Evolutionary conservation across 2,329 filamentous ascomycete genomes (phyloP).

Genomic region (Pseudogymnoascus sp.): DNA sequence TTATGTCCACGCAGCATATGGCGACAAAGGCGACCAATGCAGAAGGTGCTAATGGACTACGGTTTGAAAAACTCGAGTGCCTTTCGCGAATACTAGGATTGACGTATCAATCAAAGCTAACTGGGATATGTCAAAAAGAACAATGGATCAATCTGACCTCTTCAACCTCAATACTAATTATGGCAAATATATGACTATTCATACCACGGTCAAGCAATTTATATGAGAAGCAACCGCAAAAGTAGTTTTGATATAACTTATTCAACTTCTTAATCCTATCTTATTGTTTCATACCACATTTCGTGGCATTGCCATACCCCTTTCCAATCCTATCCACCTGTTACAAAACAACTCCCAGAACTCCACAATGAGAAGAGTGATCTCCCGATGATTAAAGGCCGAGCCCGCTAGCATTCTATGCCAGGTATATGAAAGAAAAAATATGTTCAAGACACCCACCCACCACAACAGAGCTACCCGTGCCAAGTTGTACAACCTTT

Average conservation of each 20-base stretch:
- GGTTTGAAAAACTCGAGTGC: no score
- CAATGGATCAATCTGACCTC: no score
- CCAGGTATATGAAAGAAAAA: constrained; percentile 1
- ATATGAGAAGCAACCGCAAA: neutral
- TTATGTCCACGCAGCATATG: no score
- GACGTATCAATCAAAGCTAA: no score
- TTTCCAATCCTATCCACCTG: constrained; percentile 3
- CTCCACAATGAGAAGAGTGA: constrained; percentile 4
- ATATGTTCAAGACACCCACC: neutral
- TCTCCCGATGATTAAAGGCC: constrained; percentile 6
- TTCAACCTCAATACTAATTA: no score
- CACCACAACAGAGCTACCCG: neutral
- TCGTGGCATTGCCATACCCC: neutral
- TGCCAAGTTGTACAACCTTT: constrained; percentile 7
- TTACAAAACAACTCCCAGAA: constrained; percentile 4
- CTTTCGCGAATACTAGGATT: no score
- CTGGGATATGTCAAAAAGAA: no score
- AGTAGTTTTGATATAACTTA: neutral
- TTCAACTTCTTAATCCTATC: neutral
- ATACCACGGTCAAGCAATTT: no score
- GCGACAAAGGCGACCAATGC: no score
- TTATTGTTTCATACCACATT: constrained; percentile 2
- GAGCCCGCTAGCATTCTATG: constrained; percentile 5
- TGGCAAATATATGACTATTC: no score
- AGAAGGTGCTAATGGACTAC: no score